These are phyloP conservation scores for Byssoonygena ceratinophila DNA, from an alignment of 2,329 filamentous ascomycete genomes.

Conservation along the genomic window DNA sequence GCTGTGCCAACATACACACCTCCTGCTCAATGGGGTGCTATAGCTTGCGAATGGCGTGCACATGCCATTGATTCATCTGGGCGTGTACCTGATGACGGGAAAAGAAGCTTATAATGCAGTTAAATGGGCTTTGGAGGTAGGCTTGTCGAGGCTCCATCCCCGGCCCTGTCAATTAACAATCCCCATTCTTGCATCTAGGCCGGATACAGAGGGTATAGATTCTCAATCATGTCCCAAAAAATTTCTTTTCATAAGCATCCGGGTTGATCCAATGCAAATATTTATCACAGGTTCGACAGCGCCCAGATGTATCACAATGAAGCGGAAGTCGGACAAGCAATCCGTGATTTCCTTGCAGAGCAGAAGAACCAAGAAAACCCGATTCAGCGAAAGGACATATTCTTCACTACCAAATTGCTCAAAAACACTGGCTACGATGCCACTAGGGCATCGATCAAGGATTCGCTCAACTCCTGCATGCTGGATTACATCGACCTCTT, in stretches of 20 bases:
- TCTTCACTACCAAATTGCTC: conserved; percentile 44
- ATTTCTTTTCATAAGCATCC: too few species aligned
- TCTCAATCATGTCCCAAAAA: too few species aligned
- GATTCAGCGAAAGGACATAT: conserved; percentile 41
- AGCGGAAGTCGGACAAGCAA: conserved; percentile 42
- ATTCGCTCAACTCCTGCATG: conserved; percentile 53
- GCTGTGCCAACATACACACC: background rate
- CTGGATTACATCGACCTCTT: conserved; percentile 63
- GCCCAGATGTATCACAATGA: conserved; percentile 48
- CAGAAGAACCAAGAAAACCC: conserved; percentile 23
- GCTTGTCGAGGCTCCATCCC: too few species aligned
- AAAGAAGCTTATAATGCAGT: conserved; percentile 46
- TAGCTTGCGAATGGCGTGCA: conserved; percentile 12
- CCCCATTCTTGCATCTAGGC: conserved; percentile 1
- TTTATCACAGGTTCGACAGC: conserved; percentile 46
- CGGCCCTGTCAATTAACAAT: background rate
- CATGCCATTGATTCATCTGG: conserved; percentile 12
- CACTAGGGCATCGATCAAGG: conserved; percentile 43
- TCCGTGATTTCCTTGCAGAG: conserved; percentile 44
- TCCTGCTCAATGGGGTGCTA: too few species aligned
- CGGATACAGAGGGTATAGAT: conserved; percentile 12
- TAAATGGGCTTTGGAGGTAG: conserved; percentile 39
- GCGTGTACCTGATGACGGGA: conserved; percentile 9
- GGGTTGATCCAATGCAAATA: background rate
- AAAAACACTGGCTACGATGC: conserved; percentile 40